Evolutionary conservation across 1,284 basidiomycete species (phyloP), one percentile per base, ranked within the genome.

Genomic region (Ustilago curta): DNA sequence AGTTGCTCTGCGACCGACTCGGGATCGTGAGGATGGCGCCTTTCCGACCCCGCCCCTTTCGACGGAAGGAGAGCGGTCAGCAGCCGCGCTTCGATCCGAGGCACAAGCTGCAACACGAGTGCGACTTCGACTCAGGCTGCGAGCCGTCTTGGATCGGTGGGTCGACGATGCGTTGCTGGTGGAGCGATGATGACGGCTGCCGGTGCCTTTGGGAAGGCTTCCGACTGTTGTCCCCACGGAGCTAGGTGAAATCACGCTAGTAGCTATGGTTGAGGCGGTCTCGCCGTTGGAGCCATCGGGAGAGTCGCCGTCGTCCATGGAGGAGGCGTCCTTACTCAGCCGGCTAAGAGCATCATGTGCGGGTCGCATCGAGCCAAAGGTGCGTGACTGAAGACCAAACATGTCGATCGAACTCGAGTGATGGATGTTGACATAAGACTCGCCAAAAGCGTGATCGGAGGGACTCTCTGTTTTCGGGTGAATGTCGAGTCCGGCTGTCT

Each of bases 41-140:
- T 79, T 79, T 31, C 73, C 77, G 1, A 73, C 74, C 32, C 77
- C 77, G 8, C 73, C 65, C 6, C 71, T 52, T 19, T 78, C 76
- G 31, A 65, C 44, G 2, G 76, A 78, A 3, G 76, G 71, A 8
- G 76, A 77, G 40, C 70, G 70, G n/a, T 77, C 74, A 4, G 70
- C 74, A 2, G 70, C 70, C 4, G 58, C 35, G 7, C 70, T 52
- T 25, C 70, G 50, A 25, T 70, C 67, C 6, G 61, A 55, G 18
- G 56, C 61, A 25, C 49, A 44, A 16, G 68, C 59, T 52, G 70
- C 65, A 31, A 43, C 59, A 11, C 65, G 43, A 4, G 52, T 69
- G 19, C 70, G 58, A 43, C 65, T 66, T 42, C 74, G 64, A 37
- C 74, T 76, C 45, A 66, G 43, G 56, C 74, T 76, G 35, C 74